Base-by-base conservation (phyloP, 1,139 yeast genomes). In the Candida freyschussii region DNA sequence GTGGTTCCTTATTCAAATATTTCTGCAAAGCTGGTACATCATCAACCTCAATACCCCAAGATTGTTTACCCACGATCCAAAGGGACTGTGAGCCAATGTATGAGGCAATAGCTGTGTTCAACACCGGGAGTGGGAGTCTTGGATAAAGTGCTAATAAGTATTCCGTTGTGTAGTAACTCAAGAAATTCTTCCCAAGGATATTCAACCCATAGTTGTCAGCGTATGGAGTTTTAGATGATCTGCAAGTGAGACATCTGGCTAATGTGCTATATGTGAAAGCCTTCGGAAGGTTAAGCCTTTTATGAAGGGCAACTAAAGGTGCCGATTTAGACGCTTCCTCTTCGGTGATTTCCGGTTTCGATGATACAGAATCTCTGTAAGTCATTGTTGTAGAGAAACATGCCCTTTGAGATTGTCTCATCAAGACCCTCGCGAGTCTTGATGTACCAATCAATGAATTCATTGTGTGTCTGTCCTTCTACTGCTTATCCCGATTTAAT, bases 1-100 rank as follows among this genome's bases (percentile, higher is more conserved):
- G 76, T 13, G 85, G 74, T 56, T 82, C 93, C 40, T 78, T 75
- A 21, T 80, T 69, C 48, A 89, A 64, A 49, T 71, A 76, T 50
- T 86, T 73, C 36, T 81, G 79, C 45, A 86, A 62, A 29, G 79
- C 69, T 17, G 84, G 63, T 10, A 77, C 62, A 15, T 65, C 60
- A 55, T 87, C 96, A 21, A 70, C 67, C 59, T 85, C 91, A 34
- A 91, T 78, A 59, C 98, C 98, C 97, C 97, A 91, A 14, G 56
- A 41, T 20, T 63, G 53, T 50, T 65, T 69, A 19, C 89, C 96
- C 24, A 87, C 63, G 30, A 69, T 71, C 26, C 73, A 63, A 41
- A 91, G 65, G 1, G 87, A 69, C 13, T 67, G 69, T 25, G 74
- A 71, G 2, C 91, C 84, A 58, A 80, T 69, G 53, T 75, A 82